Evolutionary conservation across 139 green algal species (phyloP).

Genomic region (Chloropicon primus): DNA sequence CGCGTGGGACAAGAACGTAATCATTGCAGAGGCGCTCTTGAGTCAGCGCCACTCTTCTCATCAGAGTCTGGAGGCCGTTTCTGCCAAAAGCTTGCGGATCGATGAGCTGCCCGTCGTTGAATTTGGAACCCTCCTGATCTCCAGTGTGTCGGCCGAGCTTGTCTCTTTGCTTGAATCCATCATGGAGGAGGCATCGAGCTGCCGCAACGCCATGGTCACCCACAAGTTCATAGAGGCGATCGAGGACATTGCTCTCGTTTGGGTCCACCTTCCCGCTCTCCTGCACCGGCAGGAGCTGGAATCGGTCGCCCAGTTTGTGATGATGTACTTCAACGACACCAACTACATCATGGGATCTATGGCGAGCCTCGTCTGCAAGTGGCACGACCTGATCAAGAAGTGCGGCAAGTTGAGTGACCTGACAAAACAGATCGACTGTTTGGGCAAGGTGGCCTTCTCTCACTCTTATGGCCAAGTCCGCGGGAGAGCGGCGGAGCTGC

Average conservation of each 20-base stretch:
- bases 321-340: background rate
- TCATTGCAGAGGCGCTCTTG: background rate
- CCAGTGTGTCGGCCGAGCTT: background rate
- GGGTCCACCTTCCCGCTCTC: background rate
- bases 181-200: background rate
- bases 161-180: background rate
- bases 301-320: background rate
- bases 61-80: too few species aligned
- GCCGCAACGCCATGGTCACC: background rate
- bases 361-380: background rate
- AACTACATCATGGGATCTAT: background rate
- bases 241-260: background rate
- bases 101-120: background rate
- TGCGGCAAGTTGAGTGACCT: background rate
- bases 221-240: background rate
- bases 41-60: too few species aligned
- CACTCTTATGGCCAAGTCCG: background rate
- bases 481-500: background rate
- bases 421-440: background rate
- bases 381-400: background rate
- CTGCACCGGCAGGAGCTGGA: background rate
- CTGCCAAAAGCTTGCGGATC: too few species aligned
- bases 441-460: background rate
- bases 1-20: background rate
- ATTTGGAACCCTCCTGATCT: background rate